Base-by-base conservation (phyloP, 345 rosid genomes). In the Cardamine chenopodiifolia region DNA sequence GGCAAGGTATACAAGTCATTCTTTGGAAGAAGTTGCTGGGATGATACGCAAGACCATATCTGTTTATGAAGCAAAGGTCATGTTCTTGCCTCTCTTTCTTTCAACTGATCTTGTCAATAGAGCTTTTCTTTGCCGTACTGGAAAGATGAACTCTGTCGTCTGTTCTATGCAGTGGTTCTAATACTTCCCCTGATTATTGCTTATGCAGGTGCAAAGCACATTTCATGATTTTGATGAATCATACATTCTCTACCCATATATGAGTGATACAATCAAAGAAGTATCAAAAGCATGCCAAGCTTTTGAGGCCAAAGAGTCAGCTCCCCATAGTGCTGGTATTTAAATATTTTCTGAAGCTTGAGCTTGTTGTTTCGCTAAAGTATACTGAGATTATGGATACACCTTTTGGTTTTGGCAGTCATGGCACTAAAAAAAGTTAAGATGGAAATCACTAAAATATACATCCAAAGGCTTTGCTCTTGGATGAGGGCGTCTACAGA, bases 1-100 rank as follows among this genome's bases (percentile, higher is more conserved):
- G 77, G 90, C 89, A 63, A 91, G 86, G 83, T 89, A 87, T 83
- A 86, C 91, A 8, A 68, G 74, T 79, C 98, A 94, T 90, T 90
- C 96, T 65, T 85, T 94, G 32, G 98, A 90, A 79, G 98, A 94
- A 88, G 96, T 94, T 81, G 87, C 93, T 68, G 90, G 79, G 49
- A 88, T 94, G 96, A 84, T 94, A 76, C 84, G 88, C 40, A 74
- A 81, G 74, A 94, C 96, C 29, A 82, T 94, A 80, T 83, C 96
- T 79, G 85, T 86, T n/a, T 94, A 90, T 79, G 98, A 90, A 86
- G 82, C 70, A 66, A 91, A 93, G 98, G 98, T 91, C 49, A 73
- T 45, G 22, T 62, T 32, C 19, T 73, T 48, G 45, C 6, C 63
- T 72, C 12, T 26, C 6, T 45, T 62, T 67, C 28, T 28, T 4